A percentile compares a stretch with the other conserved stretches of the same genome.
These are phyloP conservation scores for Ettlia oleoabundans DNA, from an alignment of 139 green algal species.

Conservation along the genomic window DNA sequence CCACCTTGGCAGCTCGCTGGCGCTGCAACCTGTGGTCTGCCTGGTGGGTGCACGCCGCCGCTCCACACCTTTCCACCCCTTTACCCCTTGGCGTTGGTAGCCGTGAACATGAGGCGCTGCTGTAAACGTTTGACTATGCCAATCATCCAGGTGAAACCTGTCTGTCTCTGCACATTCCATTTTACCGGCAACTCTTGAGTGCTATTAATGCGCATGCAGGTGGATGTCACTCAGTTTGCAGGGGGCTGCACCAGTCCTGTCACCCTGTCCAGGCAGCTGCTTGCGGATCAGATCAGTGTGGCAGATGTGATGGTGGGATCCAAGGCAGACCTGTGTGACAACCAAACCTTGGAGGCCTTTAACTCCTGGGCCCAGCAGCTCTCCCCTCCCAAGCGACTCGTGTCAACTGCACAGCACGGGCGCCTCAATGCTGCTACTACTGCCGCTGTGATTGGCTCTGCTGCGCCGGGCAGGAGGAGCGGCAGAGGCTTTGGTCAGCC, in stretches of 20 bases:
- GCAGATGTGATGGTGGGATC: constrained; percentile 63
- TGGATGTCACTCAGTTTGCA: constrained; percentile 30
- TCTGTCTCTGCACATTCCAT: too few species aligned
- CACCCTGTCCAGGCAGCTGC: not conserved
- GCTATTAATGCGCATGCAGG: too few species aligned
- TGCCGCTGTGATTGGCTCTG: not conserved
- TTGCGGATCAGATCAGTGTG: constrained; percentile 52
- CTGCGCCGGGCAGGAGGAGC: not conserved
- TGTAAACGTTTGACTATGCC: not conserved
- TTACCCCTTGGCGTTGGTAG: not conserved
- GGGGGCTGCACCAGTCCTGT: not conserved
- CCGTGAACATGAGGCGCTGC: not conserved
- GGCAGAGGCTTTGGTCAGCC: not conserved
- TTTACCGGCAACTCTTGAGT: too few species aligned
- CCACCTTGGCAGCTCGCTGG: constrained; percentile 54
- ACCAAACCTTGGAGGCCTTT: constrained; percentile 29
- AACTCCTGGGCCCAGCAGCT: constrained; percentile 36
- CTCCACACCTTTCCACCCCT: not conserved
- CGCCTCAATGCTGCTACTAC: not conserved
- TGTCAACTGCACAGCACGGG: not conserved
- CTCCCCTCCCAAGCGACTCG: constrained; percentile 57
- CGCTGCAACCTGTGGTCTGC: constrained; percentile 60
- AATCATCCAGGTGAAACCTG: too few species aligned
- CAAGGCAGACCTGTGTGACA: constrained; percentile 57
- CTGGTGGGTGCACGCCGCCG: constrained; percentile 43